These are phyloP conservation scores for Herpotrichia juniperi DNA, from an alignment of 2,329 filamentous ascomycete species.

Conservation along the genomic window DNA sequence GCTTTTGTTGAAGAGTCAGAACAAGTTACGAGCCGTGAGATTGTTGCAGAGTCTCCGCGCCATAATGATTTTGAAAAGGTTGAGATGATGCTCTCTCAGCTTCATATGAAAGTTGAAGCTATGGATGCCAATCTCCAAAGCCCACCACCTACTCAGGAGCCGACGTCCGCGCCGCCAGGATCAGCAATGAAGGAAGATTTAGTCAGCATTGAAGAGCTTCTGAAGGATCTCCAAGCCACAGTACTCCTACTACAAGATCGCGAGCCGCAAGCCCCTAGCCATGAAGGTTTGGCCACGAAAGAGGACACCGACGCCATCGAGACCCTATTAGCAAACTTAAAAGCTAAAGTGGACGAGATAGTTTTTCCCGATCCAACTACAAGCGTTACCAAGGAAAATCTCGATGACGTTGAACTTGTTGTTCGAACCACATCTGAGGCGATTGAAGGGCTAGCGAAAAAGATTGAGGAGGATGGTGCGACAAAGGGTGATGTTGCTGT, in stretches of 20 bases:
- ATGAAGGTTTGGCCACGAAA: constrained; percentile 67
- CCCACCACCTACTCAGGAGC: constrained; percentile 47
- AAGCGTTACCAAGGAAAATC: constrained; percentile 66
- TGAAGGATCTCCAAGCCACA: constrained; percentile 64
- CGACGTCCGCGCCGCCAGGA: constrained; percentile 41
- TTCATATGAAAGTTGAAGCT: constrained; percentile 83
- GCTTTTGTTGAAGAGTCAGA: constrained; percentile 25
- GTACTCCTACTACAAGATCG: constrained; percentile 48
- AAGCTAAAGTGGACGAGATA: constrained; percentile 84
- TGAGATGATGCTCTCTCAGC: constrained; percentile 80
- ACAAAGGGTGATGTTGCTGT: constrained; percentile 79
- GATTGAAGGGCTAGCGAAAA: constrained; percentile 68
- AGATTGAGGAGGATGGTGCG: constrained; percentile 70
- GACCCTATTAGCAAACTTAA: constrained; percentile 86
- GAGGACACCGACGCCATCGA: constrained; percentile 92
- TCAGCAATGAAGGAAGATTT: constrained; percentile 60
- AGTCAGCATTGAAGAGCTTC: constrained; percentile 49
- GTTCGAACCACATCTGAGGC: constrained; percentile 78
- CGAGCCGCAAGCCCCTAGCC: constrained; percentile 21
- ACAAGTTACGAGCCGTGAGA: constrained; percentile 43
- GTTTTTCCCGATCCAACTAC: constrained; percentile 69
- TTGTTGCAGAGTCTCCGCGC: constrained; percentile 58
- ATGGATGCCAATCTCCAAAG: constrained; percentile 64
- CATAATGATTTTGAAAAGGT: constrained; percentile 83
- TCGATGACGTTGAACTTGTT: constrained; percentile 69